Percentiles rank a stretch among this genome's conserved stretches.
Conservation (phyloP, 106 monocot genomes). For the Alisma plantagoaquatica region DNA sequence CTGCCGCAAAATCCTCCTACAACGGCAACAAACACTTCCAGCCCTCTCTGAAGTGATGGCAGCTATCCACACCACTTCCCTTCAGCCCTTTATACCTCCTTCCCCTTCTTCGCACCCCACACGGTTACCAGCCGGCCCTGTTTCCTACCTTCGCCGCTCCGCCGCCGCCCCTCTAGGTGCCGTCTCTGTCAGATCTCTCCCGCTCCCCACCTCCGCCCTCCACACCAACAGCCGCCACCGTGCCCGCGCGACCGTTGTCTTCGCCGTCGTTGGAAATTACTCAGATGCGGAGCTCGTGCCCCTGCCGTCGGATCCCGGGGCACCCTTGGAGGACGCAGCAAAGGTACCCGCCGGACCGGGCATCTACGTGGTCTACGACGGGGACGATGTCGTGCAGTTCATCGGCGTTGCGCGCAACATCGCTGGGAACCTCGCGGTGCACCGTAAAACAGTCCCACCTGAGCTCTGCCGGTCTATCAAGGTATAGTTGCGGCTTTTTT, state of each 20-base stretch:
- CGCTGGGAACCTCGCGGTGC: conserved; percentile 44
- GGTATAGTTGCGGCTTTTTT: conserved; percentile 23
- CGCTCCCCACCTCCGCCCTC: conserved; percentile 3
- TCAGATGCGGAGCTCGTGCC: conserved; percentile 52
- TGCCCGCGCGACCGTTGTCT: not conserved
- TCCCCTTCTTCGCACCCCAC: not conserved
- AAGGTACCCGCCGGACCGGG: conserved; percentile 48
- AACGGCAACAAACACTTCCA: too few relatives aligned
- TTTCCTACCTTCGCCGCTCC: not conserved
- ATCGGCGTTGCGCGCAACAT: conserved; percentile 75
- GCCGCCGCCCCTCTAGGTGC: not conserved
- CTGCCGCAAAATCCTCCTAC: too few relatives aligned
- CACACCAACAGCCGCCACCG: not conserved
- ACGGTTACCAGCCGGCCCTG: not conserved
- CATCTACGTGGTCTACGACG: conserved; percentile 79
- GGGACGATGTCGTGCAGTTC: conserved; percentile 75
- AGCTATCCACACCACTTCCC: conserved; percentile 2
- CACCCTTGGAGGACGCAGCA: conserved; percentile 17
- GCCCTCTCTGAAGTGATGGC: not conserved
- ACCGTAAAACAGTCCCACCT: conserved; percentile 43
- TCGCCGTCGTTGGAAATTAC: conserved; percentile 35
- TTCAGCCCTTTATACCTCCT: not conserved
- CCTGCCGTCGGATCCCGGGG: conserved; percentile 29
- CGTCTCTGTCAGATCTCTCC: not conserved
- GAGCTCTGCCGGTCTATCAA: conserved; percentile 72